Percentiles rank a stretch among this genome's conserved stretches.
Evolutionary conservation across 2,329 filamentous ascomycete species (phyloP).

Genomic region (Elsinoe arachidis): DNA sequence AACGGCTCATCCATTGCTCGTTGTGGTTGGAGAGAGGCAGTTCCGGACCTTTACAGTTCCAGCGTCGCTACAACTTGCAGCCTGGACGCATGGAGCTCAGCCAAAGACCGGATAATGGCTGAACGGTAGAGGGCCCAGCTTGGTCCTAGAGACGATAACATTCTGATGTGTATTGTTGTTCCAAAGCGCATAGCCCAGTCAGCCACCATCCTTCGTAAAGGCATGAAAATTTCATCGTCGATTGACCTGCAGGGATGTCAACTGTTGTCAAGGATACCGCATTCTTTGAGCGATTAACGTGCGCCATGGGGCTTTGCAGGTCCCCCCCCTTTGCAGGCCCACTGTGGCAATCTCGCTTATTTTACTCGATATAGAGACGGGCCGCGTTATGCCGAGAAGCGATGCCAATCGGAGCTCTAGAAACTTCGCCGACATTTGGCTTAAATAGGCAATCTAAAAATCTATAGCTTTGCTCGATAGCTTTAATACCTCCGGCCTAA

Average conservation of each 20-base stretch:
- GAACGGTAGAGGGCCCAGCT: background rate
- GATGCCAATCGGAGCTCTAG: too few species aligned
- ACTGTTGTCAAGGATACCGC: background rate
- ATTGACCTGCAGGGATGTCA: background rate
- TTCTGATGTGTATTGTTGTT: background rate
- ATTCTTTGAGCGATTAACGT: background rate
- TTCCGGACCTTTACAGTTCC: background rate
- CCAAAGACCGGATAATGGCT: background rate
- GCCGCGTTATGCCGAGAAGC: too few species aligned
- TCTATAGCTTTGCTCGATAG: too few species aligned
- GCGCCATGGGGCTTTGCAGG: too few species aligned
- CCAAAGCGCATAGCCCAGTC: background rate
- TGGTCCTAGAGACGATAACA: background rate
- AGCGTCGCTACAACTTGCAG: background rate
- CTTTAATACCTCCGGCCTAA: too few species aligned
- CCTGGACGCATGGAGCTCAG: background rate
- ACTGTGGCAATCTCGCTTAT: too few species aligned
- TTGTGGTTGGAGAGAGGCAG: background rate
- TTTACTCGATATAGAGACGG: too few species aligned
- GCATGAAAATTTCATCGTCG: background rate
- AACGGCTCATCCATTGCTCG: background rate
- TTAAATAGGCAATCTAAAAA: too few species aligned
- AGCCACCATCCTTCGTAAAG: conserved; percentile 1
- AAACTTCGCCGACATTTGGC: too few species aligned
- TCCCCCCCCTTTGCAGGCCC: too few species aligned